phyloP scores from a whole-genome alignment of 148 eudicot species.

The Diospyros lotus region DNA sequence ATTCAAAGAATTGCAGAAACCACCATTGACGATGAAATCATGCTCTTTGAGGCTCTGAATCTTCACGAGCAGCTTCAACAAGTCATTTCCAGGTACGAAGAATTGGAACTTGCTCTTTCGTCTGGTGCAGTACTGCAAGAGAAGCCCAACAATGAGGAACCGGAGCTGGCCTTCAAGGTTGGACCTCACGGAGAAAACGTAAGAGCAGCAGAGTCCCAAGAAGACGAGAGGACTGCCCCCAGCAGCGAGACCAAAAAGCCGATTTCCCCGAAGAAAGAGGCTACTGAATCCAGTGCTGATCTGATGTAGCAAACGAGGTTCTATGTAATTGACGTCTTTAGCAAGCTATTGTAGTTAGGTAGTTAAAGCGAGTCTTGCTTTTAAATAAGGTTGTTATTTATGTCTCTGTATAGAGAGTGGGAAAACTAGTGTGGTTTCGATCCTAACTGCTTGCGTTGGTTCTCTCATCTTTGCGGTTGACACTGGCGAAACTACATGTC shows the following conservation, averaged over 20 bases:
- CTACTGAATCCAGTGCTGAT: slow-evolving; percentile 6
- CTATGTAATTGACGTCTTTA: no score
- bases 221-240: slow-evolving; percentile 16
- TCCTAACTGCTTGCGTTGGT: no score
- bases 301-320: neutral
- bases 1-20: slow-evolving; percentile 74
- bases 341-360: slow-evolving; percentile 1
- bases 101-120: slow-evolving; percentile 39
- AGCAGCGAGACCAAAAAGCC: slow-evolving; percentile 7
- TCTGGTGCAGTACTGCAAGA: slow-evolving; percentile 23
- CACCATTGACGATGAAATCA: slow-evolving; percentile 71
- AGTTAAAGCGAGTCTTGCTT: no score
- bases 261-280: slow-evolving; percentile 6
- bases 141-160: slow-evolving; percentile 13
- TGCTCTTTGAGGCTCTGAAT: slow-evolving; percentile 86
- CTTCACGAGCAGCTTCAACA: slow-evolving; percentile 88
- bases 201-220: slow-evolving; percentile 8
- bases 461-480: no score
- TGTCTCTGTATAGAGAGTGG: neutral
- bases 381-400: neutral
- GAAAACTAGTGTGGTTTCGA: no score
- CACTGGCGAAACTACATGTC: no score
- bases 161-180: slow-evolving; percentile 12
- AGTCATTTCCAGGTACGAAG: slow-evolving; percentile 59
- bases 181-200: slow-evolving; percentile 12